These are phyloP conservation scores for Epichloe coenophiala DNA, from an alignment of 2,329 filamentous ascomycete species.

Conservation along the genomic window DNA sequence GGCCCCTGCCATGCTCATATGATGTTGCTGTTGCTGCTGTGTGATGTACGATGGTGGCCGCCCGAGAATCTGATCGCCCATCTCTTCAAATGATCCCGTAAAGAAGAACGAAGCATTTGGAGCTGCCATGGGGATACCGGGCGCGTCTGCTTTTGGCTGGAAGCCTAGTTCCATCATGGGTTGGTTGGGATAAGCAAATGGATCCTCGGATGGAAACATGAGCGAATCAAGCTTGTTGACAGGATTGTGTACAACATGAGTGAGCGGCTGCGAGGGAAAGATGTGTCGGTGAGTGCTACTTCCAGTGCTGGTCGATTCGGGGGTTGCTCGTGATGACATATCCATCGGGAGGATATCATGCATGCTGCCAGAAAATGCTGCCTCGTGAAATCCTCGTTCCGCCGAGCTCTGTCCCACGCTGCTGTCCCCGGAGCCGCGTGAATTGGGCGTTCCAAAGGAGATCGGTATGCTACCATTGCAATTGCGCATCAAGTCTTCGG, in stretches of 20 bases:
- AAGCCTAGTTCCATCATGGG: conserved; percentile 49
- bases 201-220: conserved; percentile 70
- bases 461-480: conserved; percentile 13
- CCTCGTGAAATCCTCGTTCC: conserved; percentile 20
- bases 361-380: conserved; percentile 25
- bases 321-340: conserved; percentile 29
- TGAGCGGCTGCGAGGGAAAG: conserved; percentile 19
- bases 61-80: conserved; percentile 61
- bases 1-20: conserved; percentile 27
- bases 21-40: conserved; percentile 31
- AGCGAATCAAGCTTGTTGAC: conserved; percentile 61
- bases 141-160: conserved; percentile 20
- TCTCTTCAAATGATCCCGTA: conserved; percentile 43
- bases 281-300: conserved; percentile 24
- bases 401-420: conserved; percentile 14
- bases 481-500: conserved; percentile 20
- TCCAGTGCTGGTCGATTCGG: conserved; percentile 29
- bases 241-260: conserved; percentile 24
- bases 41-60: conserved; percentile 60
- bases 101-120: conserved; percentile 36
- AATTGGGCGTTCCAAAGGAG: conserved; percentile 12
- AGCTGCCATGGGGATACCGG: conserved; percentile 19
- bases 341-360: conserved; percentile 33
- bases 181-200: conserved; percentile 68
- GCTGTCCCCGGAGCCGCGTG: conserved; percentile 21